phyloP scores from a whole-genome alignment of 495 filamentous ascomycete genomes.

The Xanthoparmelia taractica region DNA sequence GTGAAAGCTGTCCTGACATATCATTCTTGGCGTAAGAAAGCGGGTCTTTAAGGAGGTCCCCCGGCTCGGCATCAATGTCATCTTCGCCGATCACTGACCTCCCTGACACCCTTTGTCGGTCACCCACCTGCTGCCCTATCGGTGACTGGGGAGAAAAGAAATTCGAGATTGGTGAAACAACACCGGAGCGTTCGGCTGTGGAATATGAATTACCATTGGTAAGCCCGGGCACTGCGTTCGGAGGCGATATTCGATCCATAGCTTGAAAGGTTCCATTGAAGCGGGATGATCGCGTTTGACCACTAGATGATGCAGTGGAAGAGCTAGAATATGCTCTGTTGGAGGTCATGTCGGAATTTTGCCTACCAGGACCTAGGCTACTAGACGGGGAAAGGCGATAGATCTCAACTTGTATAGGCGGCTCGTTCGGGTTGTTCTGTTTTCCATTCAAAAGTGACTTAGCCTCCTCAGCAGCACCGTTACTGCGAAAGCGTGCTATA shows the following conservation, averaged over 20 bases:
- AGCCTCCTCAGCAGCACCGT: constrained; percentile 68
- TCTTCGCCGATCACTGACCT: constrained; percentile 84
- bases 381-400: constrained; percentile 41
- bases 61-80: constrained; percentile 71
- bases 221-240: constrained; percentile 48
- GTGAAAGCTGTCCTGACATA: constrained; percentile 43
- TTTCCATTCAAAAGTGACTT: constrained; percentile 72
- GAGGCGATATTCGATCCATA: constrained; percentile 61
- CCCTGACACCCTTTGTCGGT: constrained; percentile 62
- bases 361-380: constrained; percentile 43
- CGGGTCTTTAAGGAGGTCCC: constrained; percentile 73
- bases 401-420: constrained; percentile 73
- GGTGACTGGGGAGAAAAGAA: constrained; percentile 81
- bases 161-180: constrained; percentile 57
- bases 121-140: constrained; percentile 62
- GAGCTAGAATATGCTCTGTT: constrained; percentile 49
- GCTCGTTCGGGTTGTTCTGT: constrained; percentile 63
- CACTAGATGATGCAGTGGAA: constrained; percentile 45
- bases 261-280: constrained; percentile 73
- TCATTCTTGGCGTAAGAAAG: constrained; percentile 78
- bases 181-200: constrained; percentile 50
- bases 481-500: constrained; percentile 63
- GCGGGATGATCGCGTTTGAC: constrained; percentile 57
- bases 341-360: constrained; percentile 53
- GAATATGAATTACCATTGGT: constrained; percentile 35